A percentile compares a stretch with the other conserved stretches of the same genome.
Conservation (phyloP, 495 filamentous ascomycete genomes). For the Trypethelium eluteriae region DNA sequence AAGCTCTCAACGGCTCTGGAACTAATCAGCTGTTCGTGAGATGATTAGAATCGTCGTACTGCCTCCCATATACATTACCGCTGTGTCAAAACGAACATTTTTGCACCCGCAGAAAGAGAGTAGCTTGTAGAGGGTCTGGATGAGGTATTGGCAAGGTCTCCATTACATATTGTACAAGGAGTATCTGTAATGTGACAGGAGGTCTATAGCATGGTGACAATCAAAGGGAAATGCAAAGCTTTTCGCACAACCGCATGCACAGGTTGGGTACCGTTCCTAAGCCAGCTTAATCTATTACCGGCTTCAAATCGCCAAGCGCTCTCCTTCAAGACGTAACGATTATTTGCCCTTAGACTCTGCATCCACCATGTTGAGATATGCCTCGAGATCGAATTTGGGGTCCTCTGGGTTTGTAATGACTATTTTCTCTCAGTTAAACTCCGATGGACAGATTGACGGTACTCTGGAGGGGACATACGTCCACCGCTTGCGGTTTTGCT, state of each 20-base stretch:
- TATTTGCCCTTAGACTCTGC: conserved; percentile 41
- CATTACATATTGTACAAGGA: conserved; percentile 10
- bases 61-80: no score
- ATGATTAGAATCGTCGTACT: no score
- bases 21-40: no score
- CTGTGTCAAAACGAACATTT: background rate
- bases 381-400: conserved; percentile 84
- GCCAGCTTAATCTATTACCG: background rate
- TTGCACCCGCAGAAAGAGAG: background rate
- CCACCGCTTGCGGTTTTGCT: conserved; percentile 43
- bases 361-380: conserved; percentile 59
- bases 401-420: conserved; percentile 78
- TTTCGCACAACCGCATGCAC: background rate
- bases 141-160: background rate
- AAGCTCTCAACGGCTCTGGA: no score
- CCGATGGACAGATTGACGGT: background rate
- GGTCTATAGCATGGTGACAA: conserved; percentile 7
- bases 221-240: conserved; percentile 1
- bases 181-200: background rate
- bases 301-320: background rate
- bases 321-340: background rate
- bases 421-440: conserved; percentile 33
- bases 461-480: conserved; percentile 42
- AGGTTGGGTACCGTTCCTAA: background rate
- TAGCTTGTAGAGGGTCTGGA: background rate